Conservation (phyloP, 2,329 filamentous ascomycete species). For the Chaetoscypha palmicola region DNA sequence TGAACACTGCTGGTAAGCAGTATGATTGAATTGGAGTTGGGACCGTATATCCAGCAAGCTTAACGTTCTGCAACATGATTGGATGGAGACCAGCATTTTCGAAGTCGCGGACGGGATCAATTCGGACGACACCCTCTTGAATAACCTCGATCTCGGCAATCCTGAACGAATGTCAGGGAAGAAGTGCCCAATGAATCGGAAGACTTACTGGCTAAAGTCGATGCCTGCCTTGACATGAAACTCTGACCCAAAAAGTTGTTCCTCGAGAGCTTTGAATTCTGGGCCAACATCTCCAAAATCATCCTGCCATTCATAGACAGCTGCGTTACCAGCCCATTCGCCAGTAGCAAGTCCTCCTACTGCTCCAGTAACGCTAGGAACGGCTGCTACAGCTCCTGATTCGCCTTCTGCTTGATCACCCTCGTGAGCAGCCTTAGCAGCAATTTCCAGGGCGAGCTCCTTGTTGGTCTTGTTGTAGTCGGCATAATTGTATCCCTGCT, state of each 20-base stretch:
- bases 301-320: slow-evolving; percentile 73
- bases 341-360: slow-evolving; percentile 21
- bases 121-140: slow-evolving; percentile 49
- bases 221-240: slow-evolving; percentile 46
- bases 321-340: slow-evolving; percentile 26
- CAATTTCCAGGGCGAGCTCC: slow-evolving; percentile 19
- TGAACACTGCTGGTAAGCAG: slow-evolving; percentile 70
- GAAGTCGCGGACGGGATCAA: slow-evolving; percentile 52
- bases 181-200: neutral
- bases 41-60: slow-evolving; percentile 59
- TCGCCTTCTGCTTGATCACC: slow-evolving; percentile 2
- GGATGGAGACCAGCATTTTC: slow-evolving; percentile 78
- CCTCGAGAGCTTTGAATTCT: slow-evolving; percentile 60
- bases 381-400: slow-evolving; percentile 2
- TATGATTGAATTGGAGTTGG: slow-evolving; percentile 88
- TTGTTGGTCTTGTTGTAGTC: slow-evolving; percentile 26
- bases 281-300: slow-evolving; percentile 84
- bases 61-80: slow-evolving; percentile 69
- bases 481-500: slow-evolving; percentile 27
- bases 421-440: neutral
- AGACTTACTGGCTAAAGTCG: slow-evolving; percentile 54
- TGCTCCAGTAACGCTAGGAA: slow-evolving; percentile 6
- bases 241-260: slow-evolving; percentile 62
- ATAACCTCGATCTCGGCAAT: slow-evolving; percentile 47
- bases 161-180: slow-evolving; percentile 34